phyloP scores from a whole-genome alignment of 2,329 filamentous ascomycete species.

The Penicillium concentricum region DNA sequence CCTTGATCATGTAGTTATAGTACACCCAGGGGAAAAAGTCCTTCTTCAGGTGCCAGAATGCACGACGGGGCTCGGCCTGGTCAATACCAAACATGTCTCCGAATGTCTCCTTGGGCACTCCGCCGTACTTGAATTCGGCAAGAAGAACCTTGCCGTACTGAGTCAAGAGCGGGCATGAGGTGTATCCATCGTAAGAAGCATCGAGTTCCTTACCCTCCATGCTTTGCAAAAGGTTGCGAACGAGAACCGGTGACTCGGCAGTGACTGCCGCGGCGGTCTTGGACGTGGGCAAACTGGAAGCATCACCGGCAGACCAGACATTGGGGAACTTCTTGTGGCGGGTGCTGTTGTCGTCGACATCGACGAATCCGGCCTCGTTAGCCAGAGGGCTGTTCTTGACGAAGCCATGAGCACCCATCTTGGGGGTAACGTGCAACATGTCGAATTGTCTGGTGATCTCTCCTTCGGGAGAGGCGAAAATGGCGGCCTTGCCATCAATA shows the following conservation, averaged over 20 bases:
- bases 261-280: conserved; percentile 58
- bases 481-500: conserved; percentile 54
- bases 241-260: conserved; percentile 52
- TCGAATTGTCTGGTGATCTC: conserved; percentile 53
- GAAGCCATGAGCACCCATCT: conserved; percentile 59
- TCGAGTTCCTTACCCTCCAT: conserved; percentile 49
- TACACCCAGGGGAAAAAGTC: conserved; percentile 69
- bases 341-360: conserved; percentile 55
- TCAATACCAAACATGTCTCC: conserved; percentile 55
- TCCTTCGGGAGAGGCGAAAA: conserved; percentile 49
- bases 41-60: conserved; percentile 64
- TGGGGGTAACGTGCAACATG: conserved; percentile 58
- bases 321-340: conserved; percentile 57
- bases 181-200: conserved; percentile 55
- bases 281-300: conserved; percentile 59
- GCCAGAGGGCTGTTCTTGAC: conserved; percentile 55
- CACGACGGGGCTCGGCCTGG: conserved; percentile 55
- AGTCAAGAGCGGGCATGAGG: conserved; percentile 55
- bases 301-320: conserved; percentile 60
- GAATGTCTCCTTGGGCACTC: conserved; percentile 64
- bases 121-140: conserved; percentile 65
- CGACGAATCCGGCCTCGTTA: conserved; percentile 58
- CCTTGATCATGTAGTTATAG: conserved; percentile 59
- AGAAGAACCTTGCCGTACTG: conserved; percentile 63
- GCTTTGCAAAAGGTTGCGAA: conserved; percentile 48